Base-by-base conservation (phyloP, 2,329 filamentous ascomycete genomes). In the Penicillium italicum region DNA sequence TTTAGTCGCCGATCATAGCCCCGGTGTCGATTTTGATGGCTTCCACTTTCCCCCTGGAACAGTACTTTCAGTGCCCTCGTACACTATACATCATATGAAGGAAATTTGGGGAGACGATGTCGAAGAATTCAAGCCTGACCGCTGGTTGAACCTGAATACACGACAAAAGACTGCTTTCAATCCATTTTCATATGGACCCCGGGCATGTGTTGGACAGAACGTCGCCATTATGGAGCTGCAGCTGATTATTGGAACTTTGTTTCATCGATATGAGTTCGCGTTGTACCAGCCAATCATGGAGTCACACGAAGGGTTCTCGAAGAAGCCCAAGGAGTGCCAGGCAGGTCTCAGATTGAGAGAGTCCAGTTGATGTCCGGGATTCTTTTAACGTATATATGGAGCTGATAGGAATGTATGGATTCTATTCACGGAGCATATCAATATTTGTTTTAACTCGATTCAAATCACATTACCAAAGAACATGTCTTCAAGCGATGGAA, bases 171-270 rank as follows among this genome's bases (percentile, higher is more conserved):
- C 67, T 0, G 48, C 49, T 0, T 76, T 76, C 56, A 74, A 75
- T 44, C 72, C 73, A 7, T 77, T 77, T 59, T 75, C 71, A 24
- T 74, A 74, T 53, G 75, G 74, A 2, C 74, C 75, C 8, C 65
- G 75, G 14, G 71, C 74, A n/a, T 77, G 75, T 54, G 72, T 77
- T 31, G 74, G 74, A 4, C 69, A 73, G 40, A 76, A 77, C 57
- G 69, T 77, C 26, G 75, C 75, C 3, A 67, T 74, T 38, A 76
- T 77, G 71, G 73, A 75, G 45, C 59, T 76, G 53, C 66, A 72
- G 12, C 61, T 76, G 40, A 75, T 74, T 53, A 66, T 76, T 40
- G 66, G 71, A 10, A 61, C 64, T 28, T 43, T 64, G 28, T 66
- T 66, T 22, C 56, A 56, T 46, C 53, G 63, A 9, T 66, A 64